These are phyloP conservation scores for Leucocoprinus sp. DNA, from an alignment of 768 basidiomycete genomes.

Conservation along the genomic window DNA sequence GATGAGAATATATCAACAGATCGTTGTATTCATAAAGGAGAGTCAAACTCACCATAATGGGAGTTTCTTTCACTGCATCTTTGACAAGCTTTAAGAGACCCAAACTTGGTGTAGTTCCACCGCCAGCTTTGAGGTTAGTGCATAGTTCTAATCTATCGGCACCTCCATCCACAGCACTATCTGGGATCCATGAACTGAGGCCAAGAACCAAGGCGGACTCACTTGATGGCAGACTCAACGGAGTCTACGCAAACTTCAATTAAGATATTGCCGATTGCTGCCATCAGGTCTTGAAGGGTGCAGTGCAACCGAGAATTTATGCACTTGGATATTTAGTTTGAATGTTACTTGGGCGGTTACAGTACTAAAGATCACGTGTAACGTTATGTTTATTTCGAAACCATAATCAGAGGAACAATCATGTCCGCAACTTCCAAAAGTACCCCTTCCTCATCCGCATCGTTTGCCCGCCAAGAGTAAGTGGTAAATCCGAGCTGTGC, in stretches of 20 bases:
- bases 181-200: slow-evolving; percentile 9
- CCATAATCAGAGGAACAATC: no score
- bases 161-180: slow-evolving; percentile 62
- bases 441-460: not conserved
- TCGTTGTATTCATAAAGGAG: not conserved
- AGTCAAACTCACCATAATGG: slow-evolving; percentile 53
- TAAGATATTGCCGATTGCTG: slow-evolving; percentile 10
- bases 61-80: slow-evolving; percentile 36
- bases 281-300: not conserved
- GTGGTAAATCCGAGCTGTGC: not conserved
- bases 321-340: no score
- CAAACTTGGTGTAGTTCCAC: slow-evolving; percentile 77
- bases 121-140: slow-evolving; percentile 59
- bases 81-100: slow-evolving; percentile 60
- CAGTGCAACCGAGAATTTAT: not conserved
- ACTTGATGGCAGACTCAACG: slow-evolving; percentile 21
- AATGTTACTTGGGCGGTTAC: not conserved
- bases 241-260: slow-evolving; percentile 23
- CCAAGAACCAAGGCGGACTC: slow-evolving; percentile 1
- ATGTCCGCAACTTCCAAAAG: slow-evolving; percentile 4
- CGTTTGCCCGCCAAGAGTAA: slow-evolving; percentile 11
- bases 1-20: slow-evolving; percentile 3
- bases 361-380: slow-evolving; percentile 3
- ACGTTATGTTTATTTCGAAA: no score
- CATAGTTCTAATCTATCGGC: slow-evolving; percentile 76